Conservation (phyloP, 2,329 filamentous ascomycete species). For the Rhinocladiella mackenziei region DNA sequence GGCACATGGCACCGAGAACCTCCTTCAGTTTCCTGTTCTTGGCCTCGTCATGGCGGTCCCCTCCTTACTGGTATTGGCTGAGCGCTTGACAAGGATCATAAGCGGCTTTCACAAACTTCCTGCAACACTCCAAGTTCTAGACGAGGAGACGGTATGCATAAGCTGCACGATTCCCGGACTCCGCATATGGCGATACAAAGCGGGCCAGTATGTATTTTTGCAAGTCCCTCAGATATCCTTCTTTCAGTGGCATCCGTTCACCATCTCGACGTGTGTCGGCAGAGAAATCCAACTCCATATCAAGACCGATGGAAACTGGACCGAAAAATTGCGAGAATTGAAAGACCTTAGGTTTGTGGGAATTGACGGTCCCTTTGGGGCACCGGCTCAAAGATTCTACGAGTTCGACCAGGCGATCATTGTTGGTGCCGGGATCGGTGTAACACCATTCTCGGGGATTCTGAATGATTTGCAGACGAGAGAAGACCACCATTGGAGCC, state of each 20-base stretch:
- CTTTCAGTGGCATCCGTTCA: constrained; percentile 60
- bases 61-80: constrained; percentile 49
- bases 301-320: constrained; percentile 58
- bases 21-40: constrained; percentile 55
- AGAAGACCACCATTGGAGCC: constrained; percentile 16
- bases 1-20: constrained; percentile 46
- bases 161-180: constrained; percentile 46
- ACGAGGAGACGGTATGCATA: constrained; percentile 52
- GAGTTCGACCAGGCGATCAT: constrained; percentile 56
- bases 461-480: constrained; percentile 50
- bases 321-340: constrained; percentile 44
- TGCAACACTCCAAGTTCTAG: constrained; percentile 48
- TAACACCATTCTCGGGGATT: constrained; percentile 57
- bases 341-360: constrained; percentile 47
- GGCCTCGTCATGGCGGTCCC: constrained; percentile 56
- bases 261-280: constrained; percentile 53
- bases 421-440: constrained; percentile 55
- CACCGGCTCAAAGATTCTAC: constrained; percentile 56
- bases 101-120: constrained; percentile 49
- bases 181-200: constrained; percentile 51
- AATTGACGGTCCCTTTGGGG: constrained; percentile 56
- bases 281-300: constrained; percentile 55
- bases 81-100: constrained; percentile 46
- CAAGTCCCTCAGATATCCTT: constrained; percentile 52
- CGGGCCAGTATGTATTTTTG: constrained; percentile 57